Conservation (phyloP, 768 basidiomycete genomes). For the Termitomyces sp. region DNA sequence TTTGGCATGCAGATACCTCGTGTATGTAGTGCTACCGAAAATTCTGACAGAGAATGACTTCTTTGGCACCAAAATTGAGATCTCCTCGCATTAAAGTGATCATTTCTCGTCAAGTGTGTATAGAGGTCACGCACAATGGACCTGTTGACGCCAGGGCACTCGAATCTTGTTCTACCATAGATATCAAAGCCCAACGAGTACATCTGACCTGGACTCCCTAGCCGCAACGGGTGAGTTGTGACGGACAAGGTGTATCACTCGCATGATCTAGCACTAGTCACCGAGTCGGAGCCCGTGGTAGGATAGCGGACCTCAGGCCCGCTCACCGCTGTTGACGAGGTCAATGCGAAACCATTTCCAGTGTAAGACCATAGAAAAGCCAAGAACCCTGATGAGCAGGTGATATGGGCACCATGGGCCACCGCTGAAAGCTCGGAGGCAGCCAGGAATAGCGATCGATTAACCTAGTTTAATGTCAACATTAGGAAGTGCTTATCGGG, state of each 20-base stretch:
- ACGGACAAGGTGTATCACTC: neutral
- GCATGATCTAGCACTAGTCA: neutral
- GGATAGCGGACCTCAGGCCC: neutral
- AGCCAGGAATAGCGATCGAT: slow-evolving; percentile 1
- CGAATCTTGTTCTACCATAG: too few species aligned
- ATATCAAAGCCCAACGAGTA: too few species aligned
- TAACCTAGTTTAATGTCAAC: slow-evolving; percentile 2
- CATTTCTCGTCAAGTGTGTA: too few species aligned
- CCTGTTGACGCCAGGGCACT: too few species aligned
- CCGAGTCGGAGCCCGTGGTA: neutral
- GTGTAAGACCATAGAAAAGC: neutral
- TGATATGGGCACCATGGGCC: slow-evolving; percentile 2
- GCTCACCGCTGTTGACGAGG: neutral
- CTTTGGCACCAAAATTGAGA: too few species aligned
- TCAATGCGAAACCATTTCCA: neutral
- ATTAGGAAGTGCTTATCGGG: slow-evolving; percentile 4
- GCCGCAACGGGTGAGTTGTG: neutral
- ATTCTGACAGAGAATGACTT: too few species aligned
- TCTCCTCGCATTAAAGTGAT: too few species aligned
- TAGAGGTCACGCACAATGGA: too few species aligned
- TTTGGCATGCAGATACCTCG: too few species aligned
- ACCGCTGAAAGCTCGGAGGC: slow-evolving; percentile 10
- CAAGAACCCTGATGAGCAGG: neutral
- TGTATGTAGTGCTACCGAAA: too few species aligned
- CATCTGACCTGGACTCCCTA: neutral